Evolutionary conservation across 169 alveolate genomes (phyloP).

Genomic region (Babesia sp.): DNA sequence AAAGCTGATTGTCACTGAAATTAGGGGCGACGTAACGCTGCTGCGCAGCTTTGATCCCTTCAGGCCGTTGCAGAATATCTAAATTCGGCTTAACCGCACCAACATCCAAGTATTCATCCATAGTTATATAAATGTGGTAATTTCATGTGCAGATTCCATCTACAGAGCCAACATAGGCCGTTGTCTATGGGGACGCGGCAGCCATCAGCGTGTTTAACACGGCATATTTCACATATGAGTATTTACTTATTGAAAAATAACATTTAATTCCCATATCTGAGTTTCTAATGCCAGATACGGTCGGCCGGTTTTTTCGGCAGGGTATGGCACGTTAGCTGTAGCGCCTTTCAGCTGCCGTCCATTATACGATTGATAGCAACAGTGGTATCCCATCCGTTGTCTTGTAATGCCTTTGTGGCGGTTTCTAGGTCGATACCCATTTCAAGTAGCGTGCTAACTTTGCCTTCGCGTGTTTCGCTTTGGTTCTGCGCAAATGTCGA

Average conservation of each 20-base stretch:
- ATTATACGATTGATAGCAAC: constrained; percentile 82
- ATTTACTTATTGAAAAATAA: no score
- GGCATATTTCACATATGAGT: background rate
- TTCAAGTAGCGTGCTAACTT: constrained; percentile 67
- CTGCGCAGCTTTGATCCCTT: constrained; percentile 46
- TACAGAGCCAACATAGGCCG: no score
- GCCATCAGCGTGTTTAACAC: background rate
- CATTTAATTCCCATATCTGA: background rate
- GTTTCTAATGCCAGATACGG: no score
- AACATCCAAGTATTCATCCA: constrained; percentile 75
- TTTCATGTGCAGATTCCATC: background rate
- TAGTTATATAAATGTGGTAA: background rate
- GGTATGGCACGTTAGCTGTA: no score
- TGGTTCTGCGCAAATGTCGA: constrained; percentile 71
- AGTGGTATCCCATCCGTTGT: constrained; percentile 84
- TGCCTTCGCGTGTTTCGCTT: constrained; percentile 57
- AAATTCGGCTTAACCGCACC: constrained; percentile 71
- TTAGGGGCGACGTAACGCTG: constrained; percentile 58
- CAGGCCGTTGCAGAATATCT: constrained; percentile 69
- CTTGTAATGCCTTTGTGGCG: constrained; percentile 77
- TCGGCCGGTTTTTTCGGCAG: no score
- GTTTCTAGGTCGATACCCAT: constrained; percentile 77
- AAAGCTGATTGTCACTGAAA: constrained; percentile 66
- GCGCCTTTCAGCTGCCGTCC: constrained; percentile 29
- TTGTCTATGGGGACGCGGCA: background rate